Conservation (phyloP, 768 basidiomycete genomes). For the Boletus reticuloceps region DNA sequence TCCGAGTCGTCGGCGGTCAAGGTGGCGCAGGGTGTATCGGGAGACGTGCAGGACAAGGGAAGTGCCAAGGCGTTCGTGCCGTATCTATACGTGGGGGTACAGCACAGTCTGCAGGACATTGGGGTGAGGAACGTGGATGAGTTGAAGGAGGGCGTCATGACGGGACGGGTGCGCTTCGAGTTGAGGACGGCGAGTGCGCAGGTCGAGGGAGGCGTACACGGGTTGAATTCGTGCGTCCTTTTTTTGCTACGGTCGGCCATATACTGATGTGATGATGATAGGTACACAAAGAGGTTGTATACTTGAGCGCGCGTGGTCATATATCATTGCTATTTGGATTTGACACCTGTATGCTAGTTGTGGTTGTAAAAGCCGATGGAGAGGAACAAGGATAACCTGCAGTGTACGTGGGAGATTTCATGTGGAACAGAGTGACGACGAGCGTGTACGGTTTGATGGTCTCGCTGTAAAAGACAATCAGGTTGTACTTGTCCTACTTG, state of each 20-base stretch:
- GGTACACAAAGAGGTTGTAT: constrained; percentile 59
- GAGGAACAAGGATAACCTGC: no score
- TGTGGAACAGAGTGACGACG: no score
- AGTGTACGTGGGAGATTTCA: no score
- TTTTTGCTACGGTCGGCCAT: background rate
- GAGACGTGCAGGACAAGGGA: constrained; percentile 97
- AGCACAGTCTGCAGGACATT: constrained; percentile 94
- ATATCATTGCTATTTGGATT: background rate
- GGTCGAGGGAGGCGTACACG: constrained; percentile 94
- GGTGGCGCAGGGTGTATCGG: constrained; percentile 95
- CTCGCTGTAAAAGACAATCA: no score
- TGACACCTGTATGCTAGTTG: background rate
- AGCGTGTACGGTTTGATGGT: no score
- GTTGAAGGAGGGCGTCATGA: constrained; percentile 62
- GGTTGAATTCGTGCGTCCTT: constrained; percentile 81
- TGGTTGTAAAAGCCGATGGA: no score
- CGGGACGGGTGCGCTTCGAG: constrained; percentile 82
- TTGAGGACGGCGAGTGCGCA: constrained; percentile 93
- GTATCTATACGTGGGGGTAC: constrained; percentile 75
- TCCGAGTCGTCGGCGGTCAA: constrained; percentile 72
- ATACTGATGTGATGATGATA: constrained; percentile 20
- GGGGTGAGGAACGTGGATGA: constrained; percentile 69
- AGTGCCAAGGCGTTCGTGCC: constrained; percentile 91
- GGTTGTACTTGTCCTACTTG: no score
- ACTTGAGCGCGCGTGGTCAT: constrained; percentile 26